These are phyloP conservation scores for Globisporangium nunn DNA, from an alignment of 352 stramenopile genomes.

Conservation along the genomic window DNA sequence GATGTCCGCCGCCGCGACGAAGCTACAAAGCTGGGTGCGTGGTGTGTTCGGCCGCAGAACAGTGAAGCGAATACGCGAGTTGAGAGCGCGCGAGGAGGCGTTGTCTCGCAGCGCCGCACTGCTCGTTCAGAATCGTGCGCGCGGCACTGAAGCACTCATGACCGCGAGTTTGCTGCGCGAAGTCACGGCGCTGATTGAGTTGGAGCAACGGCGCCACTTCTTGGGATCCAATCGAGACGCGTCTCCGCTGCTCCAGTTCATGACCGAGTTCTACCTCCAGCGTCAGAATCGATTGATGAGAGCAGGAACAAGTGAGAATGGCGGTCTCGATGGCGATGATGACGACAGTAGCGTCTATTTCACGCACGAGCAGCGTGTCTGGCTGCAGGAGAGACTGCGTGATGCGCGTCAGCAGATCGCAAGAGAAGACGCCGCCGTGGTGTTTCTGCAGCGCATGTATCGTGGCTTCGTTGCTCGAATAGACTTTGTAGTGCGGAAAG, in stretches of 20 bases:
- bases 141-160: constrained; percentile 36
- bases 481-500: constrained; percentile 30
- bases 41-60: constrained; percentile 16
- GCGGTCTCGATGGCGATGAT: too few relatives aligned
- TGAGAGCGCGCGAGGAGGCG: constrained; percentile 18
- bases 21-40: constrained; percentile 33
- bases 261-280: constrained; percentile 31
- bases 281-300: background rate
- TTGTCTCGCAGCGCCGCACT: constrained; percentile 32
- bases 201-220: constrained; percentile 41
- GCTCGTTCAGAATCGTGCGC: constrained; percentile 49
- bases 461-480: constrained; percentile 38
- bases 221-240: constrained; percentile 16
- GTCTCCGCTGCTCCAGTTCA: constrained; percentile 41
- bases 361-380: constrained; percentile 32
- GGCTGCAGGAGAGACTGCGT: constrained; percentile 32
- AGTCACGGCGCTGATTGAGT: constrained; percentile 31
- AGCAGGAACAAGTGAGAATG: background rate
- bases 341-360: constrained; percentile 7
- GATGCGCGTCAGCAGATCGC: constrained; percentile 23
- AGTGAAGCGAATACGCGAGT: constrained; percentile 18
- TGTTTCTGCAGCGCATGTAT: constrained; percentile 50
- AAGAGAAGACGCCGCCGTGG: constrained; percentile 30
- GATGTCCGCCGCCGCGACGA: constrained; percentile 13
- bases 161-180: constrained; percentile 28